Conservation (phyloP, 371 early-diverging fungal genomes). For the Nematocida ironsii region DNA sequence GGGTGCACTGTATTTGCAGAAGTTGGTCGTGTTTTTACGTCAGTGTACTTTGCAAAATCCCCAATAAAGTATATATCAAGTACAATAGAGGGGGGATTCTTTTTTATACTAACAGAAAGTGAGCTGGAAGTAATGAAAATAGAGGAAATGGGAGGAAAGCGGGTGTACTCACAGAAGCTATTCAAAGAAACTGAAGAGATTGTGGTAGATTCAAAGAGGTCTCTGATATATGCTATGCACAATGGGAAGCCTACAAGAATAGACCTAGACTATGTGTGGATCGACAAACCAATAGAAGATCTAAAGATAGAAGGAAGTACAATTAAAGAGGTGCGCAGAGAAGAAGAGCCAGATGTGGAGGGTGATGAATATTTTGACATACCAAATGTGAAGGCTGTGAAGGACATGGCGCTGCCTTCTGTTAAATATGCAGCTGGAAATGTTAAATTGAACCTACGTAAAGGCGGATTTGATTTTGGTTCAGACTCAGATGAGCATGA, state of each 20-base stretch:
- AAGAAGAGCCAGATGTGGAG: conserved; percentile 18
- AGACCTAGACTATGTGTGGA: conserved; percentile 38
- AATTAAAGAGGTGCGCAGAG: conserved; percentile 21
- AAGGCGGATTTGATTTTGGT: neutral
- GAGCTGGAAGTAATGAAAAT: conserved; percentile 35
- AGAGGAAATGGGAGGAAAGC: conserved; percentile 18
- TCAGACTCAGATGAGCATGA: neutral
- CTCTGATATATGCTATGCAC: conserved; percentile 25
- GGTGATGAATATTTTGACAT: conserved; percentile 51
- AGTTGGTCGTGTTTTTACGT: conserved; percentile 36
- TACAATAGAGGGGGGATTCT: conserved; percentile 20
- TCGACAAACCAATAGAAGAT: conserved; percentile 18
- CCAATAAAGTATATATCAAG: conserved; percentile 25
- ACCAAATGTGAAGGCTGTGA: conserved; percentile 23
- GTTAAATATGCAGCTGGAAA: neutral
- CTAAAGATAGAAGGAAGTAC: conserved; percentile 35
- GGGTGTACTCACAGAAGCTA: neutral
- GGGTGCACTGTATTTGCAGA: conserved; percentile 46
- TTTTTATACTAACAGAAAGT: conserved; percentile 37
- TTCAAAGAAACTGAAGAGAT: conserved; percentile 3
- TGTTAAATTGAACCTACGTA: neutral
- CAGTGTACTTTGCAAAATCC: conserved; percentile 28
- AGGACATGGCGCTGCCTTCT: conserved; percentile 7
- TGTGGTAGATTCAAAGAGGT: conserved; percentile 48
- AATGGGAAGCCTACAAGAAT: conserved; percentile 13